Evolutionary conservation across 2,329 filamentous ascomycete genomes (phyloP), one percentile per base, ranked within the genome.

Genomic region (Fusarium neocosmosporiellum): DNA sequence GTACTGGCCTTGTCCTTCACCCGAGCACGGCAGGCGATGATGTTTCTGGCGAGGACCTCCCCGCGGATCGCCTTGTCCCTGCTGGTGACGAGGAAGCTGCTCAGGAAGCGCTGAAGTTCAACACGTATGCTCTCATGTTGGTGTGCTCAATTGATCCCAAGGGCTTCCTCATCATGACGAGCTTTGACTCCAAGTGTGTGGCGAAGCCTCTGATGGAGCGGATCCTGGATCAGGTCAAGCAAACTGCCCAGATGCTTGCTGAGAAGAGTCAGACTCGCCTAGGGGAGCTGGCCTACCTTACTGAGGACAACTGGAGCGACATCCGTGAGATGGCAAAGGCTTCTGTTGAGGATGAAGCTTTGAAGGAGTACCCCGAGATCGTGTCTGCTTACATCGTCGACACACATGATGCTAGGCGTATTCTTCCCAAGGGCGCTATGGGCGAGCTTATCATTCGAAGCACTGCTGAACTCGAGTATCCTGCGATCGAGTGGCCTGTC

Each of bases 141-240:
- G 90, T 92, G 46, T 92, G 90, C 78, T 90, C 88, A 5, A 81
- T 92, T 7, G 86, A 89, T 37, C 83, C 86, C 3, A 83, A 85
- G 67, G 86, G 87, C 1, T 88, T 92, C 76, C 79, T 87, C 18
- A 83, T 90, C 64, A 90, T 90, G 82, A 89, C 90, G 1, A 91
- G 90, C 74, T 92, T 92, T 74, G 90, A 93, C 75, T 89, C 89
- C 24, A 86, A 87, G n/a, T 86, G 87, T 1, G 86, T 92, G 20
- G 82, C 83, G 20, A 83, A 81, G 34, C 80, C 82, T 27, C 84
- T 86, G 20, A 88, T 91, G 81, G 82, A 90, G 73, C 83, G 84
- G 34, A 87, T 87, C 4, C 81, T 91, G 24, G 77, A 82, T 2
- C 86, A 89, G 61, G 83, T 92, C 24, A 85, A 85, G 36, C 81